These are phyloP conservation scores for Rubroboletus pulcherrimus DNA, from an alignment of 768 basidiomycete species.

Conservation along the genomic window DNA sequence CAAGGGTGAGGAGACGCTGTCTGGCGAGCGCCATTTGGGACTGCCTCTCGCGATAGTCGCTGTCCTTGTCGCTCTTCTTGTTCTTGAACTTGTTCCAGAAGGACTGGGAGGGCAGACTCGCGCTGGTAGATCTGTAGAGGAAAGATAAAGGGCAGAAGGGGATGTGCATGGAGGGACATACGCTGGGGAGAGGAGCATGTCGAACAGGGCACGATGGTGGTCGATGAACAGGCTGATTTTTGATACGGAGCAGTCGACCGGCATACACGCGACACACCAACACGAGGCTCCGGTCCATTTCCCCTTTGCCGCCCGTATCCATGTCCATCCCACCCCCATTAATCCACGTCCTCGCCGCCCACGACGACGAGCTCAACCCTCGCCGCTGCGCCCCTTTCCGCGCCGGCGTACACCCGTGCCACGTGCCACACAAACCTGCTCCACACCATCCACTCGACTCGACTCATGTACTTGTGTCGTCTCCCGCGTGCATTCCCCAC, in stretches of 20 bases:
- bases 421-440: background rate
- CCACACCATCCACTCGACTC: background rate
- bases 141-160: constrained; percentile 30
- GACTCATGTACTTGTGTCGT: constrained; percentile 15
- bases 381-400: background rate
- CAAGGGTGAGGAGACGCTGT: constrained; percentile 76
- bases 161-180: constrained; percentile 37
- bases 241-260: constrained; percentile 11
- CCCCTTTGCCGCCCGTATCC: background rate
- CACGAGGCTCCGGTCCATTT: constrained; percentile 46
- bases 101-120: constrained; percentile 48
- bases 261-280: constrained; percentile 36
- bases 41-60: constrained; percentile 50
- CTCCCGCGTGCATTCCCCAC: constrained; percentile 1
- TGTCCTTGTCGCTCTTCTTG: constrained; percentile 58
- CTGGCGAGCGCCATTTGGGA: constrained; percentile 67
- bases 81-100: constrained; percentile 69
- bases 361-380: constrained; percentile 2
- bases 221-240: constrained; percentile 22
- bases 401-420: background rate
- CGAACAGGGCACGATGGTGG: constrained; percentile 23
- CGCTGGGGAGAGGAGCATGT: constrained; percentile 83
- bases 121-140: constrained; percentile 58
- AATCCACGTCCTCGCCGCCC: background rate
- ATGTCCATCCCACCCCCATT: background rate